Base-by-base conservation (phyloP, 257 asterid species). In the Euphrasia confusa region DNA sequence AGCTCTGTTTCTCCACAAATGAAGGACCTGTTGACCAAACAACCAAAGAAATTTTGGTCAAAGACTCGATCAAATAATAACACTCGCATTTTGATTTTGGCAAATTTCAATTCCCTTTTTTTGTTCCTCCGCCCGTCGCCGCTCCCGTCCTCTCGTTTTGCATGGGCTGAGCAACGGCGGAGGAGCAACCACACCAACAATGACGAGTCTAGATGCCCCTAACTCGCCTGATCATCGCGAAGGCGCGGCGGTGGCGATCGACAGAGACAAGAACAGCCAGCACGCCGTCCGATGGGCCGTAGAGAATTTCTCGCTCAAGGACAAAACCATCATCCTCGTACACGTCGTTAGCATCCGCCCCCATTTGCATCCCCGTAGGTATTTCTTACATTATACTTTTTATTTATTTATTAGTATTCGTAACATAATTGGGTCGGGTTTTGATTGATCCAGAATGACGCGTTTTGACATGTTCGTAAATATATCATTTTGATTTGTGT, bases 221-320 rank as follows among this genome's bases (percentile, higher is more conserved):
- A 53, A 30, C 63, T 33, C 74, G n/a, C 67, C 57, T 10, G 73
- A 72, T n/a, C 79, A 68, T 4, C 37, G 2, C 49, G 66, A 35
- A 7, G 40, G 40, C 40, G 40, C 89, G 7, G 90, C 81, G 27
- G 89, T 90, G 63, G 98, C 95, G 1, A 80, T 88, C 14, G 87
- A 85, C 60, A 73, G 56, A 42, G 94, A 90, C 76, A 85, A 79
- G 89, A 90, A 84, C 65, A 83, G 95, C 84, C 88, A 82, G 55
- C 42, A 61, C 49, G 91, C 96, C 33, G 87, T 90, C 6, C 80
- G 79, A 71, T 90, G 94, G 95, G 89, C 91, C 18, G 50, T 85
- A 53, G 86, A 84, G 11, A 85, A 85, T 74, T 64, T 81, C 2
- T 53, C 52, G 65, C 15, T 68, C 32, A 78, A 65, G 66, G 75